Evolutionary conservation across 768 basidiomycete species (phyloP).

Genomic region (Leccinum disarticulatum): DNA sequence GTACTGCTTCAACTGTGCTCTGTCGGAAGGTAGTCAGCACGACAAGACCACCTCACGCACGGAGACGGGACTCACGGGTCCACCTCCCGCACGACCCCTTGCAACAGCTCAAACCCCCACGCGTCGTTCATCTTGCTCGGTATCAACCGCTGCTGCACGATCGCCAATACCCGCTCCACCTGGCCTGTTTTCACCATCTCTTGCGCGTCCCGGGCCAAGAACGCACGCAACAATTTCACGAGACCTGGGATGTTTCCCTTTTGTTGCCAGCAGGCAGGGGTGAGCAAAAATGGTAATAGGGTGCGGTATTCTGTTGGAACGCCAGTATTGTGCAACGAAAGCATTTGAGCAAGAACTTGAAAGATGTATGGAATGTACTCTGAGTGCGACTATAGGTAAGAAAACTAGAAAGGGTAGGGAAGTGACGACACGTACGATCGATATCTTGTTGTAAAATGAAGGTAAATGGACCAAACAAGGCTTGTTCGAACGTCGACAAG

Average conservation of each 20-base stretch:
- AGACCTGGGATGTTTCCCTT: slow-evolving; percentile 94
- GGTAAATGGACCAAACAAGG: slow-evolving; percentile 85
- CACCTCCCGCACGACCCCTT: slow-evolving; percentile 69
- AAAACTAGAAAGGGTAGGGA: background rate
- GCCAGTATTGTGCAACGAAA: slow-evolving; percentile 67
- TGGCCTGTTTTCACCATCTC: slow-evolving; percentile 73
- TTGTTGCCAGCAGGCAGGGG: slow-evolving; percentile 86
- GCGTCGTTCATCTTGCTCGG: slow-evolving; percentile 85
- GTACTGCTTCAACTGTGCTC: slow-evolving; percentile 65
- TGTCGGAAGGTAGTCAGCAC: slow-evolving; percentile 28
- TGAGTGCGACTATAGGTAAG: background rate
- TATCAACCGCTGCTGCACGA: slow-evolving; percentile 87
- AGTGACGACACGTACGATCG: slow-evolving; percentile 57
- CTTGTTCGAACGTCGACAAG: slow-evolving; percentile 72
- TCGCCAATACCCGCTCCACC: slow-evolving; percentile 75
- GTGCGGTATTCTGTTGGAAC: slow-evolving; percentile 77
- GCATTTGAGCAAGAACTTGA: slow-evolving; percentile 95
- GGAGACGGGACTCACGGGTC: slow-evolving; percentile 59
- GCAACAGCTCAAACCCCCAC: slow-evolving; percentile 89
- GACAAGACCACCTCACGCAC: background rate
- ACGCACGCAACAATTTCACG: slow-evolving; percentile 83
- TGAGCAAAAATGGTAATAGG: slow-evolving; percentile 80
- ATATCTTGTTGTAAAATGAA: slow-evolving; percentile 90
- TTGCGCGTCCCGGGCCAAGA: slow-evolving; percentile 66
- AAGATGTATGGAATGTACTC: slow-evolving; percentile 98